Evolutionary conservation across 2,329 filamentous ascomycete species (phyloP), one percentile per base, ranked within the genome.

Genomic region (Beauveria asiatica): DNA sequence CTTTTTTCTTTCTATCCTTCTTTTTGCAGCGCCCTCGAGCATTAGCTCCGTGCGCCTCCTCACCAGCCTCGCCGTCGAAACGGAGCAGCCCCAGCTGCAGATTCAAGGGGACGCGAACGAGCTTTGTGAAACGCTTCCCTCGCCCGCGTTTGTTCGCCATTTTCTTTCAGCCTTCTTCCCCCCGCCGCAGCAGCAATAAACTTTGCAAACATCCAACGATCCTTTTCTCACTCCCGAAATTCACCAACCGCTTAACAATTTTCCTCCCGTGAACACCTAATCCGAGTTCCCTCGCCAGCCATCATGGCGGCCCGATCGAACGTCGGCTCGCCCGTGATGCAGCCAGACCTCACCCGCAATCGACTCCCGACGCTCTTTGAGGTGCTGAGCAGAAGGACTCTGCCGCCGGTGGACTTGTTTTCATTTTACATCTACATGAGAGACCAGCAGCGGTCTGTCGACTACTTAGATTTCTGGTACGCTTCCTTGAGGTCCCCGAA

Each of bases 361-460:
- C 84, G 94, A 65, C 83, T 99, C 62, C 94, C 94, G 51, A 97
- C 92, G 1, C 84, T 99, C 56, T 97, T 96, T 72, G 95, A 99
- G 76, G 94, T 99, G 60, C 79, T 99, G 63, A 96, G 91, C 72
- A 86, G 95, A 66, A 87, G 92, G 65, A 99, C 94, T n/a, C 82
- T 95, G 21, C 90, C 95, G 53, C 94, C 94, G 0, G 93, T 99
- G 61, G 95, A 99, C 70, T 81, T 99, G 11, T 99, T 96, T 75
- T 97, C 92, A 2, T 99, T 99, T 78, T 99, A 99, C 76, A 99
- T 99, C 68, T 99, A 96, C 76, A 99, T 99, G 94, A 86, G 94
- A 69, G 95, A 99, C 74, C 92, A 97, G 75, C 94, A 99, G 75
- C 86, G 92, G 72, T 97, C 93, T 8, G 94, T 99, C 13, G 94